Percentiles rank a stretch among this genome's conserved stretches.
phyloP scores from a whole-genome alignment of 129 eudicot genomes.

The Pittosporum tobira region DNA sequence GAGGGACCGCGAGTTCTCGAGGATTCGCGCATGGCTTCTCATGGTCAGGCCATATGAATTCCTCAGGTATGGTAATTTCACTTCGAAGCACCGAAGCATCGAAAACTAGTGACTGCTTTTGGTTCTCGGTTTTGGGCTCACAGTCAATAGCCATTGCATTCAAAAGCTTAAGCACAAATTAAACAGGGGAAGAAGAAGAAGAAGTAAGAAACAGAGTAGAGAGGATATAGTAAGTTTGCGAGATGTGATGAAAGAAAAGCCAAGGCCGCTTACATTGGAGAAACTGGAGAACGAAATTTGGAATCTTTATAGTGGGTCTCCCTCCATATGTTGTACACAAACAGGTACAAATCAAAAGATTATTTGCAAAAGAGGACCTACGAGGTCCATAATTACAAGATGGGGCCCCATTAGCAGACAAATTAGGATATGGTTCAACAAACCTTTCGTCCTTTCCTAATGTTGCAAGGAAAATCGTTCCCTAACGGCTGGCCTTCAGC shows the following conservation, averaged over 20 bases:
- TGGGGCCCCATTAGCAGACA: constrained; percentile 3
- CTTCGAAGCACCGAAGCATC: constrained; percentile 15
- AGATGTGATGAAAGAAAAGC: neutral
- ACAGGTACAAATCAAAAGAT: neutral
- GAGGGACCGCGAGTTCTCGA: constrained; percentile 25
- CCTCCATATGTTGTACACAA: neutral
- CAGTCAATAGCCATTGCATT: constrained; percentile 18
- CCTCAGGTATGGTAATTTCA: constrained; percentile 14
- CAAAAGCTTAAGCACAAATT: neutral
- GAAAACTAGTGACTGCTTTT: constrained; percentile 13
- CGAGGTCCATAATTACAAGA: constrained; percentile 6
- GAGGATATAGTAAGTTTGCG: too few relatives aligned
- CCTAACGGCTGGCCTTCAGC: neutral
- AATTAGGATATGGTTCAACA: constrained; percentile 1
- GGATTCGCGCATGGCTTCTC: constrained; percentile 33
- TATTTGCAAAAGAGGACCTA: constrained; percentile 11
- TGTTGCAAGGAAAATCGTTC: constrained; percentile 2
- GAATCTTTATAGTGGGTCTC: neutral
- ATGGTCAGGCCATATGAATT: constrained; percentile 28
- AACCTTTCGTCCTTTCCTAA: neutral
- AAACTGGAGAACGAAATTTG: neutral
- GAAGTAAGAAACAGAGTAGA: too few relatives aligned
- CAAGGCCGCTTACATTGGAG: neutral
- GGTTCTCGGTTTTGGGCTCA: neutral
- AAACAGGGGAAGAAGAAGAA: too few relatives aligned